Base-by-base conservation (phyloP, 2,329 filamentous ascomycete genomes). In the Arachnopeziza araneosa region DNA sequence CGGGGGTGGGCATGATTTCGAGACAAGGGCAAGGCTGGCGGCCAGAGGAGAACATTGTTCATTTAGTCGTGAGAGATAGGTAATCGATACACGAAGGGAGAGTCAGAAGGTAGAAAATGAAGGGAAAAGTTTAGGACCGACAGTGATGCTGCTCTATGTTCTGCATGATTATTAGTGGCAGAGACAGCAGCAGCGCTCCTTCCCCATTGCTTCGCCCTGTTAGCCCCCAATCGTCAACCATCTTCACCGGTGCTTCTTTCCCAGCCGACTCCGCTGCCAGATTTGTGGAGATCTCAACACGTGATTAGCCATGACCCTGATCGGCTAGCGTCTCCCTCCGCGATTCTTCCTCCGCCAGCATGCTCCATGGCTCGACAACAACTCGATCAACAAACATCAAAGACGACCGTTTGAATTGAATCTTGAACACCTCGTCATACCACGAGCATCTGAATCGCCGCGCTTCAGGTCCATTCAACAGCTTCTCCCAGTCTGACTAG, bases 1-100 rank as follows among this genome's bases (percentile, higher is more conserved):
- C 52, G 10, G 49, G 51, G 57, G 26, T 30, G 58, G 58, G 56
- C 58, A 56, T 53, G 49, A 36, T 53, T 56, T 57, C 54, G 54
- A 60, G 50, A 58, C 56, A 54, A 21, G 36, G 51, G 50, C 56
- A 53, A 54, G 58, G 54, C 30, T 26, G 24, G 50, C 51, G 24
- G 50, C 51, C n/a, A 54, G 36, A 44, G 36, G 36, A 44, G 17
- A 12, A 12, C 36, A 44, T 44, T 44, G 36, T 44, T 44, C 36
- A 44, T 19, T 14, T 14, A 19, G 36, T 5, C 17, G 36, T 14
- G 36, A 44, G 36, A 44, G 6, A 44, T 44, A n/a, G n/a, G n/a
- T n/a, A n/a, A n/a, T n/a, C n/a, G 36, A 44, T 19, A 44, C 30
- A 32, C 30, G 36, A 44, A 12, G 12, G 36, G 12, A 19, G 36